Evolutionary conservation across 495 filamentous ascomycete genomes (phyloP).

Genomic region (Tuber microsphaerosporum): DNA sequence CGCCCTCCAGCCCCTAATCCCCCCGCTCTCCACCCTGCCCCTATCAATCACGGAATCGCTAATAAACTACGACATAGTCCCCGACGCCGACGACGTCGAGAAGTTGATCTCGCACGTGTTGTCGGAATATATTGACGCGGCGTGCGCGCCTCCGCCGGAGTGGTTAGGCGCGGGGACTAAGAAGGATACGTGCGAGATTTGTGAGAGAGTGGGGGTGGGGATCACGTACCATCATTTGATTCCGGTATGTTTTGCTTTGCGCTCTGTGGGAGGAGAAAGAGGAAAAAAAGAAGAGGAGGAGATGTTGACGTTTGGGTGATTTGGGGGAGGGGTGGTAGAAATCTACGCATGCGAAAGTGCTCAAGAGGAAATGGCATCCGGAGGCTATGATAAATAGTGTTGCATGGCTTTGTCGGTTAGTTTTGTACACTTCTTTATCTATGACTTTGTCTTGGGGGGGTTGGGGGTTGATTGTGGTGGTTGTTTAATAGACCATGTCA

Average conservation of each 20-base stretch:
- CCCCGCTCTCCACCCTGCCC: slow-evolving; percentile 46
- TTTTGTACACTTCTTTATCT: neutral
- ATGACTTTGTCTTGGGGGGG: neutral
- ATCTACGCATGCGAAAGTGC: slow-evolving; percentile 60
- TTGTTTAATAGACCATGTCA: slow-evolving; percentile 57
- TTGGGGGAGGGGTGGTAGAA: slow-evolving; percentile 6
- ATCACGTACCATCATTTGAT: slow-evolving; percentile 82
- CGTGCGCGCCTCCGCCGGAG: slow-evolving; percentile 55
- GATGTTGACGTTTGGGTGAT: neutral
- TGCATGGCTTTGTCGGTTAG: slow-evolving; percentile 70
- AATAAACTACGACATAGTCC: slow-evolving; percentile 49
- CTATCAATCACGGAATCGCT: slow-evolving; percentile 60
- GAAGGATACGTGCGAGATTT: slow-evolving; percentile 63
- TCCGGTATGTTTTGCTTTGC: slow-evolving; percentile 54
- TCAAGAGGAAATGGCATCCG: slow-evolving; percentile 74
- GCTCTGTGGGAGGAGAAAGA: neutral
- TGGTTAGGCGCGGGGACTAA: slow-evolving; percentile 49
- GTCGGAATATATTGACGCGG: slow-evolving; percentile 52
- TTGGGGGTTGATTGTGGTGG: neutral
- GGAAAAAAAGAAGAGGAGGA: no score
- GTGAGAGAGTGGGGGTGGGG: slow-evolving; percentile 61
- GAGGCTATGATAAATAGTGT: slow-evolving; percentile 69
- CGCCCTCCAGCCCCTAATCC: slow-evolving; percentile 44
- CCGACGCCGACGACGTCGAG: slow-evolving; percentile 43
- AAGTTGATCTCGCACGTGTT: slow-evolving; percentile 59